These are phyloP conservation scores for Scheffersomyces lignosus DNA, from an alignment of 805 yeast species.

Conservation along the genomic window DNA sequence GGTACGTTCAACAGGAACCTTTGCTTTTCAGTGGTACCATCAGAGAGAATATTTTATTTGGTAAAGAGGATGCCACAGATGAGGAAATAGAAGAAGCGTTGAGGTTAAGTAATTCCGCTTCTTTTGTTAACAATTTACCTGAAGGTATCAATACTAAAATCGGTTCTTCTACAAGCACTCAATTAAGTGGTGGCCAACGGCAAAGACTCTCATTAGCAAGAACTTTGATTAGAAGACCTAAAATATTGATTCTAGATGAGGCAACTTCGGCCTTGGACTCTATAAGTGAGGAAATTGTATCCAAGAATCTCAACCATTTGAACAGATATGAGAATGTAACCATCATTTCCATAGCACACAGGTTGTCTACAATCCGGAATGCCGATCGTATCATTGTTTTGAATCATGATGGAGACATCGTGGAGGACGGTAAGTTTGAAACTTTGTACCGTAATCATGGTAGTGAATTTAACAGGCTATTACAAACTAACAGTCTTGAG, in stretches of 20 bases:
- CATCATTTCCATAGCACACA: slow-evolving; percentile 86
- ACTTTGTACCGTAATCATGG: slow-evolving; percentile 24
- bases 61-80: slow-evolving; percentile 56
- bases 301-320: slow-evolving; percentile 63
- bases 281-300: slow-evolving; percentile 82
- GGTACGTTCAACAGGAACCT: slow-evolving; percentile 95
- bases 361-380: slow-evolving; percentile 82
- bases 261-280: slow-evolving; percentile 94
- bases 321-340: slow-evolving; percentile 57
- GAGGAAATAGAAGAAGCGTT: slow-evolving; percentile 62
- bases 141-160: slow-evolving; percentile 77
- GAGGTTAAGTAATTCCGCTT: slow-evolving; percentile 68
- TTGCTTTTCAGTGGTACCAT: slow-evolving; percentile 83
- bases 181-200: slow-evolving; percentile 92
- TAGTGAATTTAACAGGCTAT: slow-evolving; percentile 36
- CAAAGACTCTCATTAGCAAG: slow-evolving; percentile 92
- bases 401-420: slow-evolving; percentile 52
- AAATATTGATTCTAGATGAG: slow-evolving; percentile 83
- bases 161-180: slow-evolving; percentile 70
- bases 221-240: slow-evolving; percentile 75
- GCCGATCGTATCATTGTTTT: slow-evolving; percentile 81
- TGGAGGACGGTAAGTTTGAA: slow-evolving; percentile 54
- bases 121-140: slow-evolving; percentile 74
- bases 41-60: slow-evolving; percentile 80
- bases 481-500: slow-evolving; percentile 25